Conservation (phyloP, 208 protist species). For the Acanthamoeba lenticulata region DNA sequence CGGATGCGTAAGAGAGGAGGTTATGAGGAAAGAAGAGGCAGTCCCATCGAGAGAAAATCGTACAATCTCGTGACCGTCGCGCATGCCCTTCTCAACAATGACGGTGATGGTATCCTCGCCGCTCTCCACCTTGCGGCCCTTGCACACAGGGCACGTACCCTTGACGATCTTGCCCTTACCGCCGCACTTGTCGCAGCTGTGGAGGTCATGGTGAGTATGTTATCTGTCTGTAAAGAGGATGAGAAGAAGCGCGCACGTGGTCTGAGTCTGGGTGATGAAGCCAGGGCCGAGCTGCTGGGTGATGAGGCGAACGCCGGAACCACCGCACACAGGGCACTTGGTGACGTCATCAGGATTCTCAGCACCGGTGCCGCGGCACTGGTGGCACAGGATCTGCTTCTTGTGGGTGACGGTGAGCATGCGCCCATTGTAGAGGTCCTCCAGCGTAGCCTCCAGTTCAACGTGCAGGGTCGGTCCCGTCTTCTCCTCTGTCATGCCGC, state of each 20-base stretch:
- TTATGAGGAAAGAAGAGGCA: not conserved
- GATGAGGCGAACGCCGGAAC: constrained; percentile 76
- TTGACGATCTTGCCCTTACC: constrained; percentile 89
- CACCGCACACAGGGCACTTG: constrained; percentile 78
- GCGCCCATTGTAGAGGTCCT: constrained; percentile 81
- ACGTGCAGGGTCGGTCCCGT: constrained; percentile 73
- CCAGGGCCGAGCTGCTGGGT: constrained; percentile 82
- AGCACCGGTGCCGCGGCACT: constrained; percentile 79
- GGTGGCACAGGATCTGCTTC: constrained; percentile 81
- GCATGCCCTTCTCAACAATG: constrained; percentile 78
- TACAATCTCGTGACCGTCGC: constrained; percentile 72
- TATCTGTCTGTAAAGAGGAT: not conserved
- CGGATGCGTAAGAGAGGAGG: not conserved
- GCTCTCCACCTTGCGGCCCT: constrained; percentile 86
- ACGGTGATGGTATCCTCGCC: constrained; percentile 77
- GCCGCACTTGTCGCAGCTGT: constrained; percentile 90
- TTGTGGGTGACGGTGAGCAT: constrained; percentile 73
- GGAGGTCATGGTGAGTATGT: too few species aligned
- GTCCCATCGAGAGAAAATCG: not conserved
- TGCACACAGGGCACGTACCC: constrained; percentile 88
- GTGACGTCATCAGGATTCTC: constrained; percentile 77
- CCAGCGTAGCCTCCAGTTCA: constrained; percentile 80
- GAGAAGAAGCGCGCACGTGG: constrained; percentile 51
- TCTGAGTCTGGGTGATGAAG: constrained; percentile 83
- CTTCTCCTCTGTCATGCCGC: not conserved